Percentiles rank a stretch among this genome's conserved stretches.
These are phyloP conservation scores for Talaromyces marneffei DNA, from an alignment of 2,329 filamentous ascomycete genomes.

Conservation along the genomic window DNA sequence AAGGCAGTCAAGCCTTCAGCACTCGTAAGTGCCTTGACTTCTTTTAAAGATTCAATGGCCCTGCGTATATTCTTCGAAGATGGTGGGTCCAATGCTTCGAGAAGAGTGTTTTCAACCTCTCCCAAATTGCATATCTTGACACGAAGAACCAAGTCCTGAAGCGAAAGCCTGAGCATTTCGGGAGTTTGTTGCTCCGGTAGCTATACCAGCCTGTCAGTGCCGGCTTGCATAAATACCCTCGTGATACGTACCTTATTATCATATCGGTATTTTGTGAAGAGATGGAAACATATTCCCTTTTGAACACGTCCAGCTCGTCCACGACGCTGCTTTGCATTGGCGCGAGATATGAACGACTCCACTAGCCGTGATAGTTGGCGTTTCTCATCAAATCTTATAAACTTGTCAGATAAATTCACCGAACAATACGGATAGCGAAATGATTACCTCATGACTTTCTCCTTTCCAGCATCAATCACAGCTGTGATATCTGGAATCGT, in stretches of 20 bases:
- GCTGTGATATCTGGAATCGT: constrained; percentile 97
- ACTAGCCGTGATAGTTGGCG: constrained; percentile 84
- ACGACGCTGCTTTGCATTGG: constrained; percentile 90
- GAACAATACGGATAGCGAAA: neutral
- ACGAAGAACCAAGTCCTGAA: constrained; percentile 90
- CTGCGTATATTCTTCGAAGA: constrained; percentile 87
- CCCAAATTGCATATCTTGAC: constrained; percentile 98
- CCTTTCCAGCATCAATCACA: constrained; percentile 93
- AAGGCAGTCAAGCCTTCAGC: constrained; percentile 80
- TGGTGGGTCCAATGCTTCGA: constrained; percentile 82
- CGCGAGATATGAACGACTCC: constrained; percentile 90
- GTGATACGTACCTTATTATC: constrained; percentile 53
- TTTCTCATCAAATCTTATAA: constrained; percentile 75
- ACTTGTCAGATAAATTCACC: constrained; percentile 9
- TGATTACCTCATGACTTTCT: constrained; percentile 73
- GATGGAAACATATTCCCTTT: constrained; percentile 87
- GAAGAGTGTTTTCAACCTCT: constrained; percentile 82
- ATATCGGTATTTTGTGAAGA: constrained; percentile 86
- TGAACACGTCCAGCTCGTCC: constrained; percentile 94
- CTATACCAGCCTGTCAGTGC: constrained; percentile 26
- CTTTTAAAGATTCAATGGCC: constrained; percentile 85
- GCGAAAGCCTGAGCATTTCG: constrained; percentile 86
- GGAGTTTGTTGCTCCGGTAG: constrained; percentile 93
- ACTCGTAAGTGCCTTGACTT: constrained; percentile 80
- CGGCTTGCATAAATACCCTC: neutral